Evolutionary conservation across 805 yeast genomes (phyloP), one percentile per base, ranked within the genome.

Genomic region (Saccharomycopsis capsularis): DNA sequence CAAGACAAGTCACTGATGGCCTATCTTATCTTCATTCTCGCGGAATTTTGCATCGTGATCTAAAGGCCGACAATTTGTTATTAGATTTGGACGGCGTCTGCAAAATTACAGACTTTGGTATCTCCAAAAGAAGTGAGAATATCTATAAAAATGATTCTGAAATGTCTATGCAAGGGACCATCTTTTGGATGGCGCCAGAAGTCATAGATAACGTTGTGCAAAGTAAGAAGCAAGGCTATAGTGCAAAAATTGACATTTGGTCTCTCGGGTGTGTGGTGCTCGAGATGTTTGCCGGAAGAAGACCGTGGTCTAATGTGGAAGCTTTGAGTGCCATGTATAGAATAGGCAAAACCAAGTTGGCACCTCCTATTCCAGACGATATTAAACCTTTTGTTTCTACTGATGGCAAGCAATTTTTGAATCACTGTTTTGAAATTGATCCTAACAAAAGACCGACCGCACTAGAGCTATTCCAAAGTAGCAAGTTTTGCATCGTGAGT

Each of bases 161-260:
- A 48, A 86, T 90, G 95, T 90, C 97, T 11, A 88, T 87, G 95
- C 96, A 95, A 65, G 99, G 99, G 22, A 90, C 99, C 0, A 88
- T 95, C 1, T 93, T 90, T 64, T 93, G 99, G 99, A 93, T 93
- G 99, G 99, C 99, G 1, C 99, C 99, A 0, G 99, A 93, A 62
- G 96, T 95, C 55, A 89, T 93, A 44, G 91, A 89, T 62, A 88
- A 87, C 51, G 80, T 80, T 19, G 81, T 78, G 2, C 82, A 79
- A 54, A 78, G 79, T 57, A 76, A 76, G 57, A 81, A 81, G 55
- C 93, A 84, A 62, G 99, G 99, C 0, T 93, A 93, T 63, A 87
- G 95, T 69, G 99, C 99, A 19, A 93, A 93, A 66, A 89, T 93
- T 22, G 99, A 93, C 65, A 90, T 93, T 36, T 93, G 99, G 99